phyloP scores from a whole-genome alignment of 169 alveolate species.

The Plasmodium relictum region DNA sequence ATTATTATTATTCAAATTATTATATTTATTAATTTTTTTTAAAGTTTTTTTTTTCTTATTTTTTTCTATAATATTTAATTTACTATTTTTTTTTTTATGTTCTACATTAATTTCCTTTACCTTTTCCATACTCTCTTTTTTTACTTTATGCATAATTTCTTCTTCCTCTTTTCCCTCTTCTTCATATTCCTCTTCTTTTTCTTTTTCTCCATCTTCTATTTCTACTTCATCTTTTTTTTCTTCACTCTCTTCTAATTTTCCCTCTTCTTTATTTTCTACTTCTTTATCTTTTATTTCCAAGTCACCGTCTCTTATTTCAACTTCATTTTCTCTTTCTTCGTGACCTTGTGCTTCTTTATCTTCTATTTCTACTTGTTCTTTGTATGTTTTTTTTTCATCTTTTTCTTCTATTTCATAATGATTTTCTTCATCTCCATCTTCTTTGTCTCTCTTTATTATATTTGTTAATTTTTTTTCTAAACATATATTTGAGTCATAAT shows the following conservation, averaged over 20 bases:
- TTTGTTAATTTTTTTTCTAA: slow-evolving; percentile 2
- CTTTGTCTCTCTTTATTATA: neutral
- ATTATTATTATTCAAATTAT: neutral
- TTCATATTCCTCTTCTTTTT: neutral
- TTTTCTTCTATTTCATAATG: neutral
- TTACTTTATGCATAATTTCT: neutral
- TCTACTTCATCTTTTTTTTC: slow-evolving; percentile 10
- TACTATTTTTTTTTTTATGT: neutral
- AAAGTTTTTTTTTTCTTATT: neutral
- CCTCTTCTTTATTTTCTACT: slow-evolving; percentile 11
- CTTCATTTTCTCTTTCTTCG: neutral
- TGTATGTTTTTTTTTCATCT: neutral
- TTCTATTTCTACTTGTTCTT: neutral
- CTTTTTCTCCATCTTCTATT: neutral
- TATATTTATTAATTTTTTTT: neutral
- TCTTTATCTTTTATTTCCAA: neutral
- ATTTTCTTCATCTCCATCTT: neutral
- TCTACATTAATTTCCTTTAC: neutral
- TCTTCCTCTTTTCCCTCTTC: neutral
- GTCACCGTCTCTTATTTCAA: neutral
- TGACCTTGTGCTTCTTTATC: neutral
- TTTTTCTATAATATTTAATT: neutral
- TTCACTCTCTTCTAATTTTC: neutral
- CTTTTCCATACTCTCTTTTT: neutral
- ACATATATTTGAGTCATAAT: neutral